Evolutionary conservation across 176 grass and related monocot species (phyloP), one percentile per base, ranked within the genome.

Genomic region (Saccharum officinarum): DNA sequence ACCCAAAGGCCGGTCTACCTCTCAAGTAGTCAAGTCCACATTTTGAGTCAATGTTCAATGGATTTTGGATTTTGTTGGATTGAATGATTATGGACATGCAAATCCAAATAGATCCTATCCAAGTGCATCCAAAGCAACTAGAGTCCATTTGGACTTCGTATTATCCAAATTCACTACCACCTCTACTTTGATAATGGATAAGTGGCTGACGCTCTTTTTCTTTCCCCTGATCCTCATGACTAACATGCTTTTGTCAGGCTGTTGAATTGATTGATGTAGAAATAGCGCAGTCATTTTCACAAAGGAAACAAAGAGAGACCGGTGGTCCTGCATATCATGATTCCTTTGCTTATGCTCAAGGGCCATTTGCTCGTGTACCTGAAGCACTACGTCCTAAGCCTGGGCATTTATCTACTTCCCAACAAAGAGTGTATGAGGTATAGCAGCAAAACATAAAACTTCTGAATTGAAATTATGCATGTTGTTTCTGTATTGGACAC

Each of bases 361-460:
- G 94, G 40, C 71, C 88, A 17, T 90, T 85, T 84, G 49, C 94
- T 79, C 84, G 82, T 73, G 82, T 92, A 60, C 89, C 94, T 33
- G 91, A 97, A 82, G 87, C 85, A 70, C 85, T 93, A 80, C 75
- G 87, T 38, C 89, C 94, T 68, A 97, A 97, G 46, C 91, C 91
- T 81, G 75, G 94, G 65, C 86, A 79, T 69, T 33, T 91, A n/a
- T 90, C 94, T 61, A 67, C 80, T 78, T 22, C 89, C 63, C 89
- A 97, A 84, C 83, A 87, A 47, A 85, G 82, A 73, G 94, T 97
- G 61, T 97, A 97, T 86, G 94, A 97, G 89, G 91, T 97, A 87
- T 62, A 83, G 45, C 69, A 39, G 65, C 77, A 86, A 33, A 84
- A 6, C 39, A 39, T 76, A 44, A 49, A 49, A 71, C 60, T 76